Conservation (phyloP, 495 filamentous ascomycete genomes). For the Neurospora sp. region DNA sequence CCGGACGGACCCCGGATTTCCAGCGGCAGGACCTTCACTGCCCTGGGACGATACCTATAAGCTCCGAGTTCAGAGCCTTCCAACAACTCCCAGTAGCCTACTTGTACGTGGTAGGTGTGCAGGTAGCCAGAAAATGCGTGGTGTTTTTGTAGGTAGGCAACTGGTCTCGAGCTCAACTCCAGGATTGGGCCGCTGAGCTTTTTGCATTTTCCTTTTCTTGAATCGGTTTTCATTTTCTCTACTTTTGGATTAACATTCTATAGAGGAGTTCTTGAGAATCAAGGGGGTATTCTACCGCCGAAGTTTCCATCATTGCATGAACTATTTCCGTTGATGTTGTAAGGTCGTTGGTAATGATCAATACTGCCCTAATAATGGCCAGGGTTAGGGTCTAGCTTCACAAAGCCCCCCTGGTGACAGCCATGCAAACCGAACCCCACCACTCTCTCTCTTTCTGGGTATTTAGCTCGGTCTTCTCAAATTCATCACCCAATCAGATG, state of each 20-base stretch:
- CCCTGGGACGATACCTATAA: neutral
- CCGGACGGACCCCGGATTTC: neutral
- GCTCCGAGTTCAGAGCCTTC: neutral
- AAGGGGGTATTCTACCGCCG: neutral
- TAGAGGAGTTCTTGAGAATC: neutral
- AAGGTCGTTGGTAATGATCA: neutral
- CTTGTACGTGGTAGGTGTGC: neutral
- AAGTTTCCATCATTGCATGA: neutral
- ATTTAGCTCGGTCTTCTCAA: neutral
- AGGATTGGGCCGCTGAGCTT: neutral
- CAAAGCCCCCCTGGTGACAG: neutral
- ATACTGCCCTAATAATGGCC: neutral
- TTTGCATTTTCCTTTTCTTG: neutral
- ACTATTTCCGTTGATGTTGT: neutral
- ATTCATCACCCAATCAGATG: neutral
- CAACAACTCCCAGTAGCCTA: neutral
- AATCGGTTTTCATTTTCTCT: neutral
- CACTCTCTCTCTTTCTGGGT: neutral
- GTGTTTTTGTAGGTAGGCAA: neutral
- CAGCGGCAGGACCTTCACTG: neutral
- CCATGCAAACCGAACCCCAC: neutral
- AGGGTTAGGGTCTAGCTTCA: neutral
- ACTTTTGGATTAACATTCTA: neutral
- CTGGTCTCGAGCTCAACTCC: neutral
- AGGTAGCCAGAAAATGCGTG: neutral